phyloP scores from a whole-genome alignment of 257 asterid species.

The Paulownia fortunei region DNA sequence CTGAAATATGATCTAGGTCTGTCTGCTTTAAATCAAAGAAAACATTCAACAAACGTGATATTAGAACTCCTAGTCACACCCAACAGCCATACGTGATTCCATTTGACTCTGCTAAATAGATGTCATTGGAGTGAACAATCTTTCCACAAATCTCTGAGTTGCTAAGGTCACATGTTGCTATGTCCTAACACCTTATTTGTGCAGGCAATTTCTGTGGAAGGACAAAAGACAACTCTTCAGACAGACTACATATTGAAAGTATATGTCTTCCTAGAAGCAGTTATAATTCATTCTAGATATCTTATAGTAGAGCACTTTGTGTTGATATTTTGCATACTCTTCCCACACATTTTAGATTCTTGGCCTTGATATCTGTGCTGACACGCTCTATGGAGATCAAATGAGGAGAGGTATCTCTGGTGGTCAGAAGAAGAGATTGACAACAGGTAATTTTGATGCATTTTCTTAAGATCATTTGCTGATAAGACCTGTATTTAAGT shows the following conservation, averaged over 20 bases:
- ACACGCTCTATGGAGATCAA: constrained; percentile 54
- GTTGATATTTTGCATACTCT: not conserved
- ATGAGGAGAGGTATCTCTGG: constrained; percentile 68
- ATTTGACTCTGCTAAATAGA: not conserved
- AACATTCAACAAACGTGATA: too few species aligned
- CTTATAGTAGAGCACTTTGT: not conserved
- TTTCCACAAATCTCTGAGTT: too few species aligned
- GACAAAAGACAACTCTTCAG: constrained; percentile 55
- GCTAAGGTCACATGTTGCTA: not conserved
- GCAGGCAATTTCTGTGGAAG: constrained; percentile 61
- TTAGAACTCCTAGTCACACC: too few species aligned
- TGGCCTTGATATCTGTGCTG: constrained; percentile 64
- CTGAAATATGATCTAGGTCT: too few species aligned
- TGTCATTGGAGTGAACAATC: not conserved
- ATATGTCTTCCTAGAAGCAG: constrained; percentile 5
- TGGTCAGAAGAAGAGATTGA: constrained; percentile 67
- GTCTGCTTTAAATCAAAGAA: too few species aligned
- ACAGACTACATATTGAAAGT: constrained; percentile 63
- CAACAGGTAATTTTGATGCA: constrained; percentile 44
- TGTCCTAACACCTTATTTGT: constrained; percentile 16
- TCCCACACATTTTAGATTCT: constrained; percentile 36
- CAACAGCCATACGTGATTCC: too few species aligned
- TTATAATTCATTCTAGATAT: not conserved
- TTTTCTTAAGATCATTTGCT: not conserved
- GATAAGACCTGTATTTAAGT: not conserved